Evolutionary conservation across 176 grass and related monocot genomes (phyloP).

Genomic region (Cymbopogon citratus): DNA sequence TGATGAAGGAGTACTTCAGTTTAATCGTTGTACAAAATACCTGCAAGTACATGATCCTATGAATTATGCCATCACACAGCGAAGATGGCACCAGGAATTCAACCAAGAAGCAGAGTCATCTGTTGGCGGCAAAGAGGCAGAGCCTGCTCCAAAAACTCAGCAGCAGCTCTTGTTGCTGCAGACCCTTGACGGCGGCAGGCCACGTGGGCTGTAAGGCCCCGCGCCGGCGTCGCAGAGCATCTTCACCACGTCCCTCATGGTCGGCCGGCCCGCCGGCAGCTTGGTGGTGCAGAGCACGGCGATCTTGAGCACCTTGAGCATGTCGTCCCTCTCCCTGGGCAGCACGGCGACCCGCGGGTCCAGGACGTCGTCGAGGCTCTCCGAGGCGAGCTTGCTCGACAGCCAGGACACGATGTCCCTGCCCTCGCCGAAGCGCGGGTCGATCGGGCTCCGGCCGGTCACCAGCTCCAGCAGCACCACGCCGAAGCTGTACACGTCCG

Average conservation of each 20-base stretch:
- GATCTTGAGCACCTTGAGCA: slow-evolving; percentile 68
- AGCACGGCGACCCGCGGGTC: slow-evolving; percentile 39
- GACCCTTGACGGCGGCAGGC: slow-evolving; percentile 5
- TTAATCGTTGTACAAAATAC: slow-evolving; percentile 17
- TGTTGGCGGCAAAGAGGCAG: not conserved
- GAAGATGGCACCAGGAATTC: not conserved
- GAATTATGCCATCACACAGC: not conserved
- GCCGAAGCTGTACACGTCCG: slow-evolving; percentile 89
- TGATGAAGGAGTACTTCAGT: not conserved
- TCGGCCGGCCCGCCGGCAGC: slow-evolving; percentile 48
- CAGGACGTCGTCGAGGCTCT: slow-evolving; percentile 41
- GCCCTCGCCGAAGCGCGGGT: slow-evolving; percentile 63
- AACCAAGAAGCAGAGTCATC: not conserved
- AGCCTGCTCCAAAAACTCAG: slow-evolving; percentile 35
- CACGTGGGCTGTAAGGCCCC: slow-evolving; percentile 30
- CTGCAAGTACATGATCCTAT: slow-evolving; percentile 7
- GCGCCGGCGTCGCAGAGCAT: slow-evolving; percentile 54
- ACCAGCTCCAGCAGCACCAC: slow-evolving; percentile 80
- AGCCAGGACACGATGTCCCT: slow-evolving; percentile 87
- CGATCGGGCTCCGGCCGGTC: slow-evolving; percentile 65
- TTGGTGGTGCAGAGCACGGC: slow-evolving; percentile 62
- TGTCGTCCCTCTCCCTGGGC: slow-evolving; percentile 41
- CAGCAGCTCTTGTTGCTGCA: slow-evolving; percentile 39
- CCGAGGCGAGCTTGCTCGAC: slow-evolving; percentile 35
- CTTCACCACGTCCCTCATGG: slow-evolving; percentile 88